These are phyloP conservation scores for Paradendryphiella salina DNA, from an alignment of 2,329 filamentous ascomycete genomes.

Conservation along the genomic window DNA sequence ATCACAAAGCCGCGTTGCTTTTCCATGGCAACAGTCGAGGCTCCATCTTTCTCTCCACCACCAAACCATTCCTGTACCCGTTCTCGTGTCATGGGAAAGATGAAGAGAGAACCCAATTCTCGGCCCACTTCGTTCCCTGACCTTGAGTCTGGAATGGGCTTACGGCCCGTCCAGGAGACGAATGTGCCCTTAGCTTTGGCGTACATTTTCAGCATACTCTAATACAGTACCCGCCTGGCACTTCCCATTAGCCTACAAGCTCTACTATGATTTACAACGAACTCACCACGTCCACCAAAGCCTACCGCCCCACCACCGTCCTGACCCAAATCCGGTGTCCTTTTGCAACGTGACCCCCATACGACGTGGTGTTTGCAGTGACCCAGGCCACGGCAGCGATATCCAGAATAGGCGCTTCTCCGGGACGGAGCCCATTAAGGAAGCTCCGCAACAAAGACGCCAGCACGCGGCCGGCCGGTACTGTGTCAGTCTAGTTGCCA, in stretches of 20 bases:
- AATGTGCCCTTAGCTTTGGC: no score
- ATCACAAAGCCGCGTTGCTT: neutral
- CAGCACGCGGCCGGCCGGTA: neutral
- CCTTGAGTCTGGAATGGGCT: no score
- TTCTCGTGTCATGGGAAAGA: neutral
- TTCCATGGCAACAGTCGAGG: neutral
- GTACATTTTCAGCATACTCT: no score
- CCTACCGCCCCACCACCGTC: neutral
- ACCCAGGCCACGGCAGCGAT: conserved; percentile 2
- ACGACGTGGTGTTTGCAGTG: neutral
- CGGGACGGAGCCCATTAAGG: neutral
- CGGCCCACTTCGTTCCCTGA: no score
- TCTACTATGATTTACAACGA: no score
- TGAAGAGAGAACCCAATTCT: no score
- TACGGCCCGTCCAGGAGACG: no score
- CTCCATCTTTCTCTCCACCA: neutral
- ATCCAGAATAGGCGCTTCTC: conserved; percentile 4
- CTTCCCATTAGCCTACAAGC: no score
- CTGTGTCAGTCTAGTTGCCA: no score
- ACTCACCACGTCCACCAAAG: no score
- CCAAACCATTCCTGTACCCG: neutral
- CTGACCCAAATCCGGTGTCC: neutral
- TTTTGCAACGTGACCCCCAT: neutral
- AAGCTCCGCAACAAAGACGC: neutral
- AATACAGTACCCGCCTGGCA: no score